Base-by-base conservation (phyloP, 164 flowering plant genomes). In the Vitis rupestris region DNA sequence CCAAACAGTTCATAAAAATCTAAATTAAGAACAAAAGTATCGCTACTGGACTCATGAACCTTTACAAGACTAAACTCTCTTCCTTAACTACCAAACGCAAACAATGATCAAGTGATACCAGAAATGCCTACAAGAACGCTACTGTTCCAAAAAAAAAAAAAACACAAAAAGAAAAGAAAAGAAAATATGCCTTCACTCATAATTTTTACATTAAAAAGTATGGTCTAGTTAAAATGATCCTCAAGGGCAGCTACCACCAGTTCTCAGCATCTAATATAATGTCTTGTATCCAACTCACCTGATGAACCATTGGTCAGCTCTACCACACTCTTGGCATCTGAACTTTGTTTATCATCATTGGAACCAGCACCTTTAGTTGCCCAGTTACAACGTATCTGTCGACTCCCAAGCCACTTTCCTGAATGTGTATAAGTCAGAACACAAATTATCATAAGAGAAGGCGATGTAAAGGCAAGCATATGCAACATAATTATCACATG, bases 301-400 rank as follows among this genome's bases (percentile, higher is more conserved):
- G 99, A 84, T 59, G 95, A 84, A 37, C 94, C 97, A 83, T 83
- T 93, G 31, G 97, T 88, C 54, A 93, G 83, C 71, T 90, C 98
- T 63, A 89, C 90, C 71, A 86, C 87, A 78, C 90, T 92, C 82
- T 91, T 92, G 56, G 82, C 72, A 59, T 96, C 98, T 63, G 79
- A 78, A 62, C 76, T 85, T 74, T 78, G 92, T 75, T 86, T 89
- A 61, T 96, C 99, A 37, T 96, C 99, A 78, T 62, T 79, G 62
- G 74, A 16, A 49, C 80, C 85, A 78, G 95, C 97, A 72, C 99
- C 99, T 72, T 96, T 96, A 16, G 98, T 83, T 48, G 99, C 99
- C 99, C 99, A 96, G 79, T 96, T 96, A 74, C 99, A 96, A 10
- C 98, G 86, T 50, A 96, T 96, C 82, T 96, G 99, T 75, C 93